Conservation (phyloP, 768 basidiomycete species). For the Suillus weaverae region DNA sequence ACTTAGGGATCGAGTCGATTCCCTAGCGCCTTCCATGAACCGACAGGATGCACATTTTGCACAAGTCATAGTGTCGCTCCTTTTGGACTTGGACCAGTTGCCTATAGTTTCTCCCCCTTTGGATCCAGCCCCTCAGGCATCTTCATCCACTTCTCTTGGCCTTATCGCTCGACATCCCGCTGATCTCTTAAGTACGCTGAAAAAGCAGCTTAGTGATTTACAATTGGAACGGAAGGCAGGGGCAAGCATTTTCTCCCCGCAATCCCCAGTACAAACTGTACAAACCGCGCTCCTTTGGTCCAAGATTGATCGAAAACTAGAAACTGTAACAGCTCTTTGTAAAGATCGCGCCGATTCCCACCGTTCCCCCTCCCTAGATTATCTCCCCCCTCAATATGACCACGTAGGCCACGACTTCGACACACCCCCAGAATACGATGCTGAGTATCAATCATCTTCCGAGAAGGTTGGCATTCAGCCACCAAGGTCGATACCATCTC, state of each 20-base stretch:
- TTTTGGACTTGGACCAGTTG: conserved; percentile 67
- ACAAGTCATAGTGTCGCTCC: conserved; percentile 64
- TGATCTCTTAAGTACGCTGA: conserved; percentile 60
- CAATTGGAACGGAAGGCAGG: conserved; percentile 37
- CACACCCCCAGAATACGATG: conserved; percentile 27
- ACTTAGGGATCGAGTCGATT: conserved; percentile 54
- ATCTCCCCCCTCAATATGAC: conserved; percentile 60
- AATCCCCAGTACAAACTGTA: conserved; percentile 48
- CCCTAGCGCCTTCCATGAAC: conserved; percentile 43
- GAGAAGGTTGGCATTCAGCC: conserved; percentile 11
- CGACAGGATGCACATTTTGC: conserved; percentile 62
- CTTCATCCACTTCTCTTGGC: conserved; percentile 11
- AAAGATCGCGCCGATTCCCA: conserved; percentile 46
- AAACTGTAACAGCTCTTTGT: conserved; percentile 65
- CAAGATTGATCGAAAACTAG: conserved; percentile 72
- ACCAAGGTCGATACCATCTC: conserved; percentile 14
- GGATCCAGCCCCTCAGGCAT: conserved; percentile 16
- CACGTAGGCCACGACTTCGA: conserved; percentile 23
- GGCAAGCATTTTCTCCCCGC: background rate
- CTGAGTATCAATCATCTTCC: conserved; percentile 11
- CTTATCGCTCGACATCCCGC: conserved; percentile 19
- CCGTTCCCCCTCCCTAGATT: conserved; percentile 20
- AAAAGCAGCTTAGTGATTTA: conserved; percentile 66
- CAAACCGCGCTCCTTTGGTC: conserved; percentile 73
- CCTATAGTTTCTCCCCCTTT: conserved; percentile 33